A percentile compares a stretch with the other conserved stretches of the same genome.
phyloP scores from a whole-genome alignment of 2,329 filamentous ascomycete genomes.

The Alternaria gansuensis region DNA sequence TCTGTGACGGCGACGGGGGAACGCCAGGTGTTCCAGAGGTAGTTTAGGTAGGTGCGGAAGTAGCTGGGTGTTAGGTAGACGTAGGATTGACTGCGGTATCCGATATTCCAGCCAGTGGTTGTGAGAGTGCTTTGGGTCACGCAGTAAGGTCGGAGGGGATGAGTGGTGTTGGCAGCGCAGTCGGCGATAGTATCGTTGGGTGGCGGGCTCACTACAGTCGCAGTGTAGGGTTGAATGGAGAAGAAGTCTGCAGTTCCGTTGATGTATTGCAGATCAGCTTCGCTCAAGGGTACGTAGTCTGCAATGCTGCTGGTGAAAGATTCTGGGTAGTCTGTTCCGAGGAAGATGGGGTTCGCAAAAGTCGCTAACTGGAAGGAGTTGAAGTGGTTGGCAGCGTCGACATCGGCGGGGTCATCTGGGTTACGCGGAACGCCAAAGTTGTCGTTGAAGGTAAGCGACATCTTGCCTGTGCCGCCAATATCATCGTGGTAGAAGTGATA shows the following conservation, averaged over 20 bases:
- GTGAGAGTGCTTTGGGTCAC: constrained; percentile 57
- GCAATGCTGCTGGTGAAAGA: constrained; percentile 51
- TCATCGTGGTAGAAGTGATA: constrained; percentile 65
- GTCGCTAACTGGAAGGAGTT: constrained; percentile 55
- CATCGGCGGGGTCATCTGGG: constrained; percentile 53
- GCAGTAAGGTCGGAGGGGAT: constrained; percentile 62
- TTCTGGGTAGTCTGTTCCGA: constrained; percentile 62
- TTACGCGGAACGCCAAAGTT: constrained; percentile 52
- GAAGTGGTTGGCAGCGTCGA: constrained; percentile 59
- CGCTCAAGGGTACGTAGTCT: constrained; percentile 58
- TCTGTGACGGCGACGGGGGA: constrained; percentile 62
- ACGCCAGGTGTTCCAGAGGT: constrained; percentile 68
- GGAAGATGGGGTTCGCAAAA: constrained; percentile 64
- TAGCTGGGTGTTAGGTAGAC: constrained; percentile 68
- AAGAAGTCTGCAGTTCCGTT: constrained; percentile 63
- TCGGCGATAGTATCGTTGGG: constrained; percentile 55
- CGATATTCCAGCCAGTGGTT: constrained; percentile 67
- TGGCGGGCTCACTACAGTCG: constrained; percentile 63
- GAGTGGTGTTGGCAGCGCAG: constrained; percentile 59
- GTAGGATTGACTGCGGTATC: constrained; percentile 64
- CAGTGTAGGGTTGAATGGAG: constrained; percentile 67
- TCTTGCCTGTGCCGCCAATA: constrained; percentile 60
- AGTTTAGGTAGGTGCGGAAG: constrained; percentile 65
- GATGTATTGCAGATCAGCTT: constrained; percentile 56
- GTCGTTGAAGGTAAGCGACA: constrained; percentile 61